Conservation (phyloP, 2,329 filamentous ascomycete species). For the Magnaporthiopsis poae region DNA sequence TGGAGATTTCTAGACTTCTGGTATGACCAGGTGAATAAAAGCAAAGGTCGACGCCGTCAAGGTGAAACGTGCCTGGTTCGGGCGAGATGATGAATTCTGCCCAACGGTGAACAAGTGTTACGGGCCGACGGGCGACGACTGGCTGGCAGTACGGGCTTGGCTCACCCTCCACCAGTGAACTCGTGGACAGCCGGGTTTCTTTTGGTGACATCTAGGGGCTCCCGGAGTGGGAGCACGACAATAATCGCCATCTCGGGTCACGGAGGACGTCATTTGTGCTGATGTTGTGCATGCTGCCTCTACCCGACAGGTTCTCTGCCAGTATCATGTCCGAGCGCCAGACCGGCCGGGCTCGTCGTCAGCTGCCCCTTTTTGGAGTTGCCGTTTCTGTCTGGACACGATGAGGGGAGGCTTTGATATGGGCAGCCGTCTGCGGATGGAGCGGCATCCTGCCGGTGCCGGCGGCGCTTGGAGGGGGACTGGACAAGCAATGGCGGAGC, state of each 20-base stretch:
- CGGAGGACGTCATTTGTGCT: neutral
- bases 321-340: neutral
- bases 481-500: neutral
- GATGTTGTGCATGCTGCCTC: neutral
- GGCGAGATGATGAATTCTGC: slow-evolving; percentile 4
- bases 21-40: neutral
- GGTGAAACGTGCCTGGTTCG: slow-evolving; percentile 1
- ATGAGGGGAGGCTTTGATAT: neutral
- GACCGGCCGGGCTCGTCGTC: neutral
- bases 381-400: neutral
- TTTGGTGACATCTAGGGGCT: neutral
- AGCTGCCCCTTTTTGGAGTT: neutral
- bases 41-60: neutral
- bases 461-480: neutral
- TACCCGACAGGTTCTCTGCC: neutral
- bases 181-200: neutral
- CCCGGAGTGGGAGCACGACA: neutral
- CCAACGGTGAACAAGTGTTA: neutral
- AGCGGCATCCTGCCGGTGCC: neutral
- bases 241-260: neutral
- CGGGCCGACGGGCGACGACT: neutral
- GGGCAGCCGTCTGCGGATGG: neutral
- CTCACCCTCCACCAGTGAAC: neutral
- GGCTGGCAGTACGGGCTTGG: neutral
- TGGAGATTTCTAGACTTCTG: neutral